phyloP scores from a whole-genome alignment of 2,329 filamentous ascomycete genomes.

The Colletotrichum agaves region DNA sequence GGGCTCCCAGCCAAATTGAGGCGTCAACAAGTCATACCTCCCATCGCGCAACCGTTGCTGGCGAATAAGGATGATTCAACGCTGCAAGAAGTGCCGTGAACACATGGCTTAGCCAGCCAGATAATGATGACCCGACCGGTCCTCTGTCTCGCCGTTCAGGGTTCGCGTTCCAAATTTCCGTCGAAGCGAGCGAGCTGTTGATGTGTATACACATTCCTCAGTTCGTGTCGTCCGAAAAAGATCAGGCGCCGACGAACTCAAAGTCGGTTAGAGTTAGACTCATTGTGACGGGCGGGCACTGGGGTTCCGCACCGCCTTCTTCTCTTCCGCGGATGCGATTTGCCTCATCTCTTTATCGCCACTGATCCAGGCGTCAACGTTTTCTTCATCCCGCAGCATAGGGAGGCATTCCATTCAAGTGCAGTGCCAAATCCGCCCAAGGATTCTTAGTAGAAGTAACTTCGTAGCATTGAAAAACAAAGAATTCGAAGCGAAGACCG shows the following conservation, averaged over 20 bases:
- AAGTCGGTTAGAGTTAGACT: not conserved
- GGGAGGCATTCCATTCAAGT: not conserved
- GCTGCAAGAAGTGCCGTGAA: not conserved
- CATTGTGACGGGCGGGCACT: not conserved
- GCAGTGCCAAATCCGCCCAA: too few species aligned
- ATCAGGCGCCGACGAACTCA: conserved; percentile 2
- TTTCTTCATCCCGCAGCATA: not conserved
- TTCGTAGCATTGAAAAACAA: too few species aligned
- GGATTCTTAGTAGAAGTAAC: too few species aligned
- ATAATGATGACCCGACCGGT: not conserved
- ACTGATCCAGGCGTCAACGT: conserved; percentile 1
- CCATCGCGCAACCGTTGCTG: not conserved
- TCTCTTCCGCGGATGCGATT: conserved; percentile 3
- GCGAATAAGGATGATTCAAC: not conserved
- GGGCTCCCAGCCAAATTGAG: not conserved
- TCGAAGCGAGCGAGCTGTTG: not conserved
- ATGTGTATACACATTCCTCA: not conserved
- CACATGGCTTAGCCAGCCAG: conserved; percentile 10
- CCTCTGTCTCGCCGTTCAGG: conserved; percentile 8
- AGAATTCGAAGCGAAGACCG: too few species aligned
- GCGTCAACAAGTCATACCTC: not conserved
- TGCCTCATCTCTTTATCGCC: not conserved
- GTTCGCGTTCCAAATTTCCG: not conserved
- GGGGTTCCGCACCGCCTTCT: not conserved
- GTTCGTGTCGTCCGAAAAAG: not conserved